Conservation (phyloP, 176 grass and related monocot species). For the Poa annua region DNA sequence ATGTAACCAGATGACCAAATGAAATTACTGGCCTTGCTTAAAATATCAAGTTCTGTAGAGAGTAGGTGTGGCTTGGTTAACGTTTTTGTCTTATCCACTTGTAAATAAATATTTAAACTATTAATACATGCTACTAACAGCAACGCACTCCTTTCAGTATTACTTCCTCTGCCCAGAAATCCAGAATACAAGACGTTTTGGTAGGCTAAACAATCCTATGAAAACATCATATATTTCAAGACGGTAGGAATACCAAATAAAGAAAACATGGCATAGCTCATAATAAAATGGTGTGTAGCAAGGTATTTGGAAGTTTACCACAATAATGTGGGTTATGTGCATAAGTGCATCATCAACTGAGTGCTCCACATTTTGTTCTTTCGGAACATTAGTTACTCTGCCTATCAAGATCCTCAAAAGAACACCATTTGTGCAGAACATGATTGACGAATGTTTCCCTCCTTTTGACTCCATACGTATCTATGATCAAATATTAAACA, state of each 20-base stretch:
- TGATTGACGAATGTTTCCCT: conserved; percentile 86
- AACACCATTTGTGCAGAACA: conserved; percentile 98
- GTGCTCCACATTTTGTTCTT: conserved; percentile 31
- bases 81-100: neutral
- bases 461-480: conserved; percentile 95
- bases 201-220: too few species aligned
- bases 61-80: neutral
- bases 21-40: conserved; percentile 2
- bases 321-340: conserved; percentile 90
- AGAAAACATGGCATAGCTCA: conserved; percentile 20
- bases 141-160: conserved; percentile 1
- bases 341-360: conserved; percentile 59
- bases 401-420: conserved; percentile 87
- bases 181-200: too few species aligned
- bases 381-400: conserved; percentile 62
- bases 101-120: neutral
- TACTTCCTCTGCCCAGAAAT: too few species aligned
- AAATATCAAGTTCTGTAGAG: neutral
- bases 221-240: too few species aligned
- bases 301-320: conserved; percentile 56
- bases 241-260: neutral
- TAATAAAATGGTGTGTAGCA: neutral
- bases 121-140: conserved; percentile 17
- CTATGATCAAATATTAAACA: conserved; percentile 48
- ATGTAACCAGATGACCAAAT: neutral